Base-by-base conservation (phyloP, 2,329 filamentous ascomycete genomes). In the Geosmithia flava region DNA sequence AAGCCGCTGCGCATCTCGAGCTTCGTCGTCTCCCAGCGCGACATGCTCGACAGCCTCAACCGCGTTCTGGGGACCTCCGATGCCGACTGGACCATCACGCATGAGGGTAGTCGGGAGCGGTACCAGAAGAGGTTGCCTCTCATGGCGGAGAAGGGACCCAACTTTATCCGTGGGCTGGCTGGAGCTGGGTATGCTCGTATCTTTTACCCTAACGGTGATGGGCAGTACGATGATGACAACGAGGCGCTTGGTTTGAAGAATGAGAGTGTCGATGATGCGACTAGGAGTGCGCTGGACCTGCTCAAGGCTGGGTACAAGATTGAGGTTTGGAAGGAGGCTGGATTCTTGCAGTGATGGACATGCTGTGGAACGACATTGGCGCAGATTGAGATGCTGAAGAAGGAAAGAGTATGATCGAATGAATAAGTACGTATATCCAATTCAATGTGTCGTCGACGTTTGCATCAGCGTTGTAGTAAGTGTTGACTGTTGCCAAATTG, bases 1-100 rank as follows among this genome's bases (percentile, higher is more conserved):
- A 68, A 69, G 46, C 52, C 55, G 0, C 56, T 82, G 2, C 76
- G 70, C 53, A 53, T 81, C 11, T 68, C 66, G 7, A 80, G 75
- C 51, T 85, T 83, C 63, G 59, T 64, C 11, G 54, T 80, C 51
- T 77, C 62, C 50, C 83, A 87, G 59, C 68, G 70, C 11, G 81
- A 86, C 10, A 85, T 86, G 67, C 69, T 86, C 48, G 72, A 74
- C 40, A 73, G 71, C n/a, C 61, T 81, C 13, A 69, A 80, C 55
- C 72, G 74, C 0, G 80, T 80, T 65, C 56, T 1, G 61, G 70
- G 8, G 71, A 78, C 74, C 0, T 72, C 64, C 2, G 75, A 81
- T 37, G 62, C 59, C 0, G 81, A 85, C 54, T 87, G 82, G 82
- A 69, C 58, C 2, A 70, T 86, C 48, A 65, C 56, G 2, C 61